Conservation (phyloP, 1,284 basidiomycete species). For the Cryptococcus sp. region DNA sequence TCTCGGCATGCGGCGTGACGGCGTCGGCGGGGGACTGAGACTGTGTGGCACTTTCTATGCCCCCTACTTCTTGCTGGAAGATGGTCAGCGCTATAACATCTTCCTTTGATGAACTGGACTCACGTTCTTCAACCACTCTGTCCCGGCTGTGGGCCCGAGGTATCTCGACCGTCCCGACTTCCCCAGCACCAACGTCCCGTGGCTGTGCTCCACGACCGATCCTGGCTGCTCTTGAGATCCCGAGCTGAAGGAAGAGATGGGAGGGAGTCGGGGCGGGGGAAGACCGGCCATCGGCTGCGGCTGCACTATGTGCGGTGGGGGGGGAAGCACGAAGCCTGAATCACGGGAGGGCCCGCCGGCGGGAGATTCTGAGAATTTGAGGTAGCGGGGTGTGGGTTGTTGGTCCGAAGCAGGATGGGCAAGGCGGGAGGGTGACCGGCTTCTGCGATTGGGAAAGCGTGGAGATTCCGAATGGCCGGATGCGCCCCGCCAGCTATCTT, state of each 20-base stretch:
- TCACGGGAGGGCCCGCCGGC: too few relatives aligned
- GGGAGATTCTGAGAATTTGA: too few relatives aligned
- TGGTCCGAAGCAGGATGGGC: neutral
- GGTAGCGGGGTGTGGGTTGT: neutral
- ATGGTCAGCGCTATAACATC: neutral
- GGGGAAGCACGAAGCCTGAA: too few relatives aligned
- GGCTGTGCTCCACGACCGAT: slow-evolving; percentile 25
- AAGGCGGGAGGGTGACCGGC: neutral
- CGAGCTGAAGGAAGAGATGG: neutral
- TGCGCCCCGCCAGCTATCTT: too few relatives aligned
- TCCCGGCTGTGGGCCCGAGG: slow-evolving; percentile 37
- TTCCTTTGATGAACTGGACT: neutral
- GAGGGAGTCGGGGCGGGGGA: neutral
- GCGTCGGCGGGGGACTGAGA: neutral
- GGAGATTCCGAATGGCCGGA: neutral
- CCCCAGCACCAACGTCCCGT: slow-evolving; percentile 37
- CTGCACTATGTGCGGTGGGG: neutral
- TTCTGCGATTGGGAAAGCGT: neutral
- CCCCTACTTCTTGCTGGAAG: slow-evolving; percentile 23
- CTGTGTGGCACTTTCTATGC: neutral
- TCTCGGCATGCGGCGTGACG: neutral
- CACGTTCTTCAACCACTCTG: slow-evolving; percentile 41
- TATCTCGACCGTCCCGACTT: slow-evolving; percentile 32
- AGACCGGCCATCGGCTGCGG: too few relatives aligned
- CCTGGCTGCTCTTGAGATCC: neutral